phyloP scores from a whole-genome alignment of 2,329 filamentous ascomycete species.

The Colletotrichum sp. region DNA sequence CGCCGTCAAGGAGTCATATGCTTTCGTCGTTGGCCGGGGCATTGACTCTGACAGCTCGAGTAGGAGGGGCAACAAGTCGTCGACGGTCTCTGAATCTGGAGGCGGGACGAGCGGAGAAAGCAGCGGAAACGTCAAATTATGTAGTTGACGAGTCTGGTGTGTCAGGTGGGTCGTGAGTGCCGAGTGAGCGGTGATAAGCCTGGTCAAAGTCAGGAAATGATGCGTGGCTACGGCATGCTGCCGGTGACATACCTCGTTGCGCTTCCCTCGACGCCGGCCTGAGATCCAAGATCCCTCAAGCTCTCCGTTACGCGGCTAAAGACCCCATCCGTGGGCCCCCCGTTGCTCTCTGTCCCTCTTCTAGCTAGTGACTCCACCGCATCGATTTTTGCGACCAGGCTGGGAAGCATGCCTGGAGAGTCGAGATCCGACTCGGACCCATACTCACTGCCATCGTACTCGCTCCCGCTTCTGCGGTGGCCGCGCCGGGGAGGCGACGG shows the following conservation, averaged over 20 bases:
- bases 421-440: slow-evolving; percentile 76
- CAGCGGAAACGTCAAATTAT: slow-evolving; percentile 73
- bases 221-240: background rate
- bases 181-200: slow-evolving; percentile 77
- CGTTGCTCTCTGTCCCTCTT: slow-evolving; percentile 69
- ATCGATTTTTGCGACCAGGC: slow-evolving; percentile 72
- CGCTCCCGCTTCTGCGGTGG: slow-evolving; percentile 59
- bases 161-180: slow-evolving; percentile 76
- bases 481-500: slow-evolving; percentile 47
- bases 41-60: slow-evolving; percentile 69
- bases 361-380: slow-evolving; percentile 74
- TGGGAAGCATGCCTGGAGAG: slow-evolving; percentile 69
- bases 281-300: slow-evolving; percentile 75
- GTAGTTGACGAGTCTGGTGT: slow-evolving; percentile 77
- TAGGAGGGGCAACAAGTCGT: slow-evolving; percentile 72
- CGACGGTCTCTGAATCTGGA: slow-evolving; percentile 68
- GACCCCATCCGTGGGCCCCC: slow-evolving; percentile 68
- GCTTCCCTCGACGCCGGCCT: slow-evolving; percentile 74
- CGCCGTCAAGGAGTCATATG: slow-evolving; percentile 69
- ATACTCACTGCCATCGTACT: slow-evolving; percentile 78
- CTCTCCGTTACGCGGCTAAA: slow-evolving; percentile 72
- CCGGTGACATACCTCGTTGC: slow-evolving; percentile 65
- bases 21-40: slow-evolving; percentile 66
- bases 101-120: slow-evolving; percentile 71
- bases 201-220: slow-evolving; percentile 34